These are phyloP conservation scores for Thermoascus crustaceus DNA, from an alignment of 2,329 filamentous ascomycete genomes.

Conservation along the genomic window DNA sequence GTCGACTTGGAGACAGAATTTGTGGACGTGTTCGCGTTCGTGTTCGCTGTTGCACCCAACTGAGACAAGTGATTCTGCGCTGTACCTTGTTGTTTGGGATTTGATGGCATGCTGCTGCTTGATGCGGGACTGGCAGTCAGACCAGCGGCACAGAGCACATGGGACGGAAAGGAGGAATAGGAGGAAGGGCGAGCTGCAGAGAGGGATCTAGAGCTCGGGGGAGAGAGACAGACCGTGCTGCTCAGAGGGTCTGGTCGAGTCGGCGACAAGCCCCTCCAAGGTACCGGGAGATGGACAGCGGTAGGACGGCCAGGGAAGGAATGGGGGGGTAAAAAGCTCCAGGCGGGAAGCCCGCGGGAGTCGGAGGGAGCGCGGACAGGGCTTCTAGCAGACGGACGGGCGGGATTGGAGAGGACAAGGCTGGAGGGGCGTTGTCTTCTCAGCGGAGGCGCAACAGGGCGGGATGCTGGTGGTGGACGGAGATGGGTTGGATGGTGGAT, in stretches of 20 bases:
- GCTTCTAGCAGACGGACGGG: constrained; percentile 1
- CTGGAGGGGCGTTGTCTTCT: constrained; percentile 1
- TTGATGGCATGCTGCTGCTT: constrained; percentile 9
- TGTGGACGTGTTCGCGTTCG: background rate
- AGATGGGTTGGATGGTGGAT: constrained; percentile 22
- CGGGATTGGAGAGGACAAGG: constrained; percentile 1
- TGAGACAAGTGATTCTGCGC: background rate
- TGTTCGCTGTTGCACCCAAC: constrained; percentile 9
- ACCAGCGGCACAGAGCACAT: constrained; percentile 6
- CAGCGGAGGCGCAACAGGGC: constrained; percentile 9
- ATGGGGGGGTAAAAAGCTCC: constrained; percentile 4
- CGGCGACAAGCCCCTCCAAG: constrained; percentile 1
- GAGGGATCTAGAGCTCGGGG: constrained; percentile 10
- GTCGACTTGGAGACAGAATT: constrained; percentile 1
- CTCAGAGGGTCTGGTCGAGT: constrained; percentile 1
- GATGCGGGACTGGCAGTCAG: constrained; percentile 3
- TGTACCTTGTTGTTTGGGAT: constrained; percentile 5
- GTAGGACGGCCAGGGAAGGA: background rate
- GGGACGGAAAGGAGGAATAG: constrained; percentile 5
- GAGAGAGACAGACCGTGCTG: constrained; percentile 8
- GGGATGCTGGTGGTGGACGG: constrained; percentile 13
- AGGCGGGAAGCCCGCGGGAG: constrained; percentile 2
- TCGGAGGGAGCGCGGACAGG: background rate
- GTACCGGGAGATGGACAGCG: background rate
- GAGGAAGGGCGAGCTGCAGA: constrained; percentile 7